Percentiles rank a stretch among this genome's conserved stretches.
Evolutionary conservation across 768 basidiomycete species (phyloP).

Genomic region (Panaeolus papilionaceus): DNA sequence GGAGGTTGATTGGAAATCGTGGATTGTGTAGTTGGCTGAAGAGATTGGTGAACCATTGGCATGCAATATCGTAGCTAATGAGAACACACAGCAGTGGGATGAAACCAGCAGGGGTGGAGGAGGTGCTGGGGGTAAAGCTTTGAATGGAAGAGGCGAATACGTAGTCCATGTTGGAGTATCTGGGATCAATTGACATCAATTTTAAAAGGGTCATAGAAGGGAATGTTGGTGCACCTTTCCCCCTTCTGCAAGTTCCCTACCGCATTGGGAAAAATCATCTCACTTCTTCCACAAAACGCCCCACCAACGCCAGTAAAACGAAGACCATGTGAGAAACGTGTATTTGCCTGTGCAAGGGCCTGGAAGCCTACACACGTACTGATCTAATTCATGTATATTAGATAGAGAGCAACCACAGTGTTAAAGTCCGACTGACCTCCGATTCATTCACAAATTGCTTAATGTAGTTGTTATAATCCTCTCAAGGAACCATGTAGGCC

Average conservation of each 20-base stretch:
- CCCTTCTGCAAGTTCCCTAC: constrained; percentile 17
- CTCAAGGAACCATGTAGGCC: constrained; percentile 16
- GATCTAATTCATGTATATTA: neutral
- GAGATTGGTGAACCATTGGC: constrained; percentile 31
- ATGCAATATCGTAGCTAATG: constrained; percentile 21
- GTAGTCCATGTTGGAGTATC: constrained; percentile 20
- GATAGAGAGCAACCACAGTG: too few species aligned
- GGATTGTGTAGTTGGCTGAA: constrained; percentile 14
- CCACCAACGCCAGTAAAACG: constrained; percentile 16
- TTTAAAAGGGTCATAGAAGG: neutral
- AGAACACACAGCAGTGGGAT: constrained; percentile 21
- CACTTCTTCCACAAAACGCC: constrained; percentile 13
- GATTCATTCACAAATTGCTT: constrained; percentile 8
- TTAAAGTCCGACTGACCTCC: constrained; percentile 9
- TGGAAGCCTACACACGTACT: constrained; percentile 18
- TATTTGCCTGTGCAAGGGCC: constrained; percentile 15
- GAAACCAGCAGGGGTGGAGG: too few species aligned
- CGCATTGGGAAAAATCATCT: constrained; percentile 13
- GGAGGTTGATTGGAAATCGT: neutral
- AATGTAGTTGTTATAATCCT: constrained; percentile 14
- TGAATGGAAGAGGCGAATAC: constrained; percentile 6
- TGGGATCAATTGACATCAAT: neutral
- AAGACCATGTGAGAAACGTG: constrained; percentile 15
- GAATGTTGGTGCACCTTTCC: constrained; percentile 4
- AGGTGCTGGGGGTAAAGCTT: too few species aligned